Percentiles rank a stretch among this genome's conserved stretches.
These are phyloP conservation scores for Diaporthe velutina DNA, from an alignment of 2,329 filamentous ascomycete genomes.

Conservation along the genomic window DNA sequence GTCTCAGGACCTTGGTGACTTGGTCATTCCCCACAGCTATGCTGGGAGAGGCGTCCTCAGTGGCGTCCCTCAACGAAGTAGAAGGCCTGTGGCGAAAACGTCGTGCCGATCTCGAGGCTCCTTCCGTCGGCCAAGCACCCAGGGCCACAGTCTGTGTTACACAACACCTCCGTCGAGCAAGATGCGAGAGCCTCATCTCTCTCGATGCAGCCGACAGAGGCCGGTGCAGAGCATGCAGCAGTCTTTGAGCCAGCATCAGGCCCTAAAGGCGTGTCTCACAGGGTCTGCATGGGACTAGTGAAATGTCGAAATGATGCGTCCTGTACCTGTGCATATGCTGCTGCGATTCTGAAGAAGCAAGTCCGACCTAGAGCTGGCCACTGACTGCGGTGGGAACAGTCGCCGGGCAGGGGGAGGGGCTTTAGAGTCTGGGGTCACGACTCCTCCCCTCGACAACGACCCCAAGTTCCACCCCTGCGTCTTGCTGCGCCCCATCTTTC, in stretches of 20 bases:
- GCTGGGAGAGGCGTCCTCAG: background rate
- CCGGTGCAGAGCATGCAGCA: background rate
- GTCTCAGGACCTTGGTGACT: slow-evolving; percentile 8
- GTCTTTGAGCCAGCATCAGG: background rate
- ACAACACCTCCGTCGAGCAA: background rate
- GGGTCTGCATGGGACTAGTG: slow-evolving; percentile 17
- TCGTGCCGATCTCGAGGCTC: slow-evolving; percentile 15
- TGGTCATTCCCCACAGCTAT: slow-evolving; percentile 1
- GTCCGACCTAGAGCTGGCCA: background rate
- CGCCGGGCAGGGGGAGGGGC: slow-evolving; percentile 16
- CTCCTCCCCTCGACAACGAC: slow-evolving; percentile 48
- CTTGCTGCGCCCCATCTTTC: slow-evolving; percentile 42
- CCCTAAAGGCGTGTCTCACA: background rate
- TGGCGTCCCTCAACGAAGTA: background rate
- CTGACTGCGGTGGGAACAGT: background rate
- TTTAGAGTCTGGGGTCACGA: slow-evolving; percentile 35
- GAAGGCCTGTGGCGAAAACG: slow-evolving; percentile 11
- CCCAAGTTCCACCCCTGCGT: slow-evolving; percentile 50
- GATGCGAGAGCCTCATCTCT: slow-evolving; percentile 6
- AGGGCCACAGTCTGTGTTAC: background rate
- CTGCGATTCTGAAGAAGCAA: background rate
- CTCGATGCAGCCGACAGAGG: background rate
- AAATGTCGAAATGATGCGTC: slow-evolving; percentile 15
- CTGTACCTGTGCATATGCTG: slow-evolving; percentile 10
- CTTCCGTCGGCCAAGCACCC: slow-evolving; percentile 4